phyloP scores from a whole-genome alignment of 306 rosid genomes.

The Lagenaria siceraria region DNA sequence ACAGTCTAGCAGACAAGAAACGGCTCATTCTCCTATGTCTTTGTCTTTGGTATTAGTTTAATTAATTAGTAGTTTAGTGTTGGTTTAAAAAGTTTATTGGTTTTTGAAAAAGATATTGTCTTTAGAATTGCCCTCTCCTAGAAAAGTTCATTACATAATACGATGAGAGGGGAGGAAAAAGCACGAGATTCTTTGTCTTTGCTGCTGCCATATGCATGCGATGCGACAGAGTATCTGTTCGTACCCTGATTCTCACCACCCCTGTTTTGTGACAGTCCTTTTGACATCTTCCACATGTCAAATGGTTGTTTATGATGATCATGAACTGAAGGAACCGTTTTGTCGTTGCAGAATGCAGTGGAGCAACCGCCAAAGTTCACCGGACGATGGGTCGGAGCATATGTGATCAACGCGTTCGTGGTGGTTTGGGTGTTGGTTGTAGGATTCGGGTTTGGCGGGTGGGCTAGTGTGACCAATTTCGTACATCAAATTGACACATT shows the following conservation, averaged over 20 bases:
- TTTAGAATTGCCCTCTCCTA: background rate
- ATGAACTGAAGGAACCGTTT: background rate
- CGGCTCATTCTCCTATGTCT: constrained; percentile 15
- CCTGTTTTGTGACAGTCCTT: constrained; percentile 1
- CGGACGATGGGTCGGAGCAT: constrained; percentile 85
- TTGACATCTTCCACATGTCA: background rate
- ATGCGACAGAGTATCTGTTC: constrained; percentile 15
- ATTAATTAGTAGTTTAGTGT: background rate
- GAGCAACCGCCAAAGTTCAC: constrained; percentile 71
- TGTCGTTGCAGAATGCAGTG: constrained; percentile 69
- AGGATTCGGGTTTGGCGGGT: constrained; percentile 96
- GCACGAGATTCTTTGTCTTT: constrained; percentile 25
- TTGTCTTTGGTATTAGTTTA: background rate
- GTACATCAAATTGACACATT: constrained; percentile 80
- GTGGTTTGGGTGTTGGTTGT: constrained; percentile 84
- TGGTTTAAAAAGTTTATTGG: background rate
- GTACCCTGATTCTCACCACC: constrained; percentile 15
- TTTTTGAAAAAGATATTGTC: background rate
- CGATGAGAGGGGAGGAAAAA: background rate
- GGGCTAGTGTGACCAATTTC: constrained; percentile 95
- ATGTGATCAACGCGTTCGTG: constrained; percentile 52
- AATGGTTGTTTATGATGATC: background rate
- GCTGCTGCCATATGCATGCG: constrained; percentile 9
- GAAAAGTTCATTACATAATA: background rate
- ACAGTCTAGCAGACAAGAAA: constrained; percentile 29